Base-by-base conservation (phyloP, 495 filamentous ascomycete species). In the Elasticomyces elasticus region DNA sequence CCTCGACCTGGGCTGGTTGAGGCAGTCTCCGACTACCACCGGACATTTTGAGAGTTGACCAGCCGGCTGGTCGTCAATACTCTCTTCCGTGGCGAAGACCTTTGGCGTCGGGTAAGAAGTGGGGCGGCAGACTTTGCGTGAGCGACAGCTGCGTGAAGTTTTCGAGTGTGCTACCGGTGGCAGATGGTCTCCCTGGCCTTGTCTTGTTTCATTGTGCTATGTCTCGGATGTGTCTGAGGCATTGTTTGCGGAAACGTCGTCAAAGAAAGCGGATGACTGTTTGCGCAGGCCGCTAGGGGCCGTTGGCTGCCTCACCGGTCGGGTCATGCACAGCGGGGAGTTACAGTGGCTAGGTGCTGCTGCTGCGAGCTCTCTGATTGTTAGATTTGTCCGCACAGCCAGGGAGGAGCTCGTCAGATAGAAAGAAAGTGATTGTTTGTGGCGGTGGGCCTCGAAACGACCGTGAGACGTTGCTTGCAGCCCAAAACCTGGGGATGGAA, bases 1-100 rank as follows among this genome's bases (percentile, higher is more conserved):
- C 80, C 61, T 82, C 79, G 65, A 71, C 66, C 45, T 69, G 75
- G 56, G 79, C 77, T 53, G 73, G 69, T 55, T 55, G 41, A 48
- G 60, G 51, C 51, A 42, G 17, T 1, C 13, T 23, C 7, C 42
- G 44, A 15, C n/a, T 23, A 20, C 19, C 17, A 25, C 41, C 55
- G 37, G 44, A 43, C 50, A 54, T 47, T 17, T 25, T 49, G 56
- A 41, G 15, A 20, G 19, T 30, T 17, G 3, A 25, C 37, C 31
- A 42, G 31, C 15, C 30, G 46, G n/a, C n/a, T n/a, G n/a, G n/a
- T n/a, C n/a, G n/a, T n/a, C n/a, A n/a, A n/a, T n/a, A n/a, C n/a
- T n/a, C n/a, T n/a, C n/a, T n/a, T n/a, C n/a, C n/a, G n/a, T n/a
- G n/a, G n/a, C n/a, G n/a, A n/a, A n/a, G n/a, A n/a, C n/a, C n/a